Evolutionary conservation across 257 asterid species (phyloP).

Genomic region (Pogostemon cablin): DNA sequence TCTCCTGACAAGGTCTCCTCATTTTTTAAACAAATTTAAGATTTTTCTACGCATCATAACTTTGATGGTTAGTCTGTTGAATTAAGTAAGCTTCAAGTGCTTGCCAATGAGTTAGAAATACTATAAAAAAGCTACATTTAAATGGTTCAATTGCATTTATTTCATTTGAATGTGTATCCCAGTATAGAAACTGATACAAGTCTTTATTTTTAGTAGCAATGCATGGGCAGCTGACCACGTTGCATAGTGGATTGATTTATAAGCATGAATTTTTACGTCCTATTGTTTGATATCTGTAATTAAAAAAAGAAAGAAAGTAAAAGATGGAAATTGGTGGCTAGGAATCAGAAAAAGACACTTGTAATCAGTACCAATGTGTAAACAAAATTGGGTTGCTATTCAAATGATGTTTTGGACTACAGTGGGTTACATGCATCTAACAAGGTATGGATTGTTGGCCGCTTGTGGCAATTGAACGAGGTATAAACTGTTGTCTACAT

Average conservation of each 20-base stretch:
- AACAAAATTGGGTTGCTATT: background rate
- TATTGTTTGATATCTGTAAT: background rate
- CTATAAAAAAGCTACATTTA: background rate
- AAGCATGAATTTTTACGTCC: background rate
- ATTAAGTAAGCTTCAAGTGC: background rate
- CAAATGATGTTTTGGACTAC: background rate
- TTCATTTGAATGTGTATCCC: slow-evolving; percentile 2
- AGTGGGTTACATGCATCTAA: background rate
- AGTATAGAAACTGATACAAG: background rate
- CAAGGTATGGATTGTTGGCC: background rate
- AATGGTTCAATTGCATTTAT: background rate
- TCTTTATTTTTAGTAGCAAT: background rate
- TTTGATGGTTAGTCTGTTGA: slow-evolving; percentile 7
- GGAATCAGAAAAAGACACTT: background rate
- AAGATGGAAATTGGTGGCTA: background rate
- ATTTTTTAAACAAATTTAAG: background rate
- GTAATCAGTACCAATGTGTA: background rate
- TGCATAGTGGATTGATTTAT: background rate
- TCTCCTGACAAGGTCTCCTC: slow-evolving; percentile 66
- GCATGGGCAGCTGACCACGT: slow-evolving; percentile 17
- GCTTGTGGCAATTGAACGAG: too few species aligned
- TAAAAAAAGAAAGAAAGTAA: too few species aligned
- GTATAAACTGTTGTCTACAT: too few species aligned
- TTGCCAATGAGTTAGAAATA: background rate
- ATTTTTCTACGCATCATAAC: background rate